These are phyloP conservation scores for Pleurotus salmoneostramineus DNA, from an alignment of 768 basidiomycete species.

Conservation along the genomic window DNA sequence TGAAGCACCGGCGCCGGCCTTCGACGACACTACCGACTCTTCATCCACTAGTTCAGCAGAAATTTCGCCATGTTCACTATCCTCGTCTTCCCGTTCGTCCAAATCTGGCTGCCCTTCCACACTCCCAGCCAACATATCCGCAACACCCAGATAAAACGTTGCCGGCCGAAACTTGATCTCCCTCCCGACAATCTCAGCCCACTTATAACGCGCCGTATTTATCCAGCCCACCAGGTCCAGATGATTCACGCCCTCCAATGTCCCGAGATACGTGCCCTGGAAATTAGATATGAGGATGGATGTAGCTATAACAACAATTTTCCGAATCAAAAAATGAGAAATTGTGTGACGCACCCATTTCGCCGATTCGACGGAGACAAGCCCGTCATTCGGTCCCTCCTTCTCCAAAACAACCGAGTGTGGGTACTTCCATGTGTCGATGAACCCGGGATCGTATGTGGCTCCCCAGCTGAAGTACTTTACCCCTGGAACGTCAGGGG, in stretches of 20 bases:
- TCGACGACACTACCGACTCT: neutral
- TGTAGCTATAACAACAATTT: neutral
- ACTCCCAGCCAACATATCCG: conserved; percentile 70
- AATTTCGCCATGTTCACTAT: neutral
- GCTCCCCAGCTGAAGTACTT: conserved; percentile 97
- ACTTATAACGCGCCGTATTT: conserved; percentile 83
- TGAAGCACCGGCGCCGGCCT: neutral
- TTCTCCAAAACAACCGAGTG: conserved; percentile 79
- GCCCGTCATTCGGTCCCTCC: conserved; percentile 93
- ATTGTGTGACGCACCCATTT: conserved; percentile 59
- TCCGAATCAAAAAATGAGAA: neutral
- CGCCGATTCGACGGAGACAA: conserved; percentile 84
- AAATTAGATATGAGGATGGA: neutral
- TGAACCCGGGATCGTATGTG: conserved; percentile 78
- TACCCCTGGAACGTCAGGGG: conserved; percentile 74
- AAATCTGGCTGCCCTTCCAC: conserved; percentile 54
- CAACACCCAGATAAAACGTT: conserved; percentile 85
- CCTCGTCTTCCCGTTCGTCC: neutral
- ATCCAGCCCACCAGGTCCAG: conserved; percentile 94
- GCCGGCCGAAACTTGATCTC: conserved; percentile 91
- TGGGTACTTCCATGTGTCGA: conserved; percentile 86
- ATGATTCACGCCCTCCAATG: conserved; percentile 86
- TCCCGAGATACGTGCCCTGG: conserved; percentile 93
- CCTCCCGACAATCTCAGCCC: conserved; percentile 84
- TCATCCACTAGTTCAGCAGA: neutral